These are phyloP conservation scores for Dendrobium huoshanense DNA, from an alignment of 106 monocot genomes.

Conservation along the genomic window DNA sequence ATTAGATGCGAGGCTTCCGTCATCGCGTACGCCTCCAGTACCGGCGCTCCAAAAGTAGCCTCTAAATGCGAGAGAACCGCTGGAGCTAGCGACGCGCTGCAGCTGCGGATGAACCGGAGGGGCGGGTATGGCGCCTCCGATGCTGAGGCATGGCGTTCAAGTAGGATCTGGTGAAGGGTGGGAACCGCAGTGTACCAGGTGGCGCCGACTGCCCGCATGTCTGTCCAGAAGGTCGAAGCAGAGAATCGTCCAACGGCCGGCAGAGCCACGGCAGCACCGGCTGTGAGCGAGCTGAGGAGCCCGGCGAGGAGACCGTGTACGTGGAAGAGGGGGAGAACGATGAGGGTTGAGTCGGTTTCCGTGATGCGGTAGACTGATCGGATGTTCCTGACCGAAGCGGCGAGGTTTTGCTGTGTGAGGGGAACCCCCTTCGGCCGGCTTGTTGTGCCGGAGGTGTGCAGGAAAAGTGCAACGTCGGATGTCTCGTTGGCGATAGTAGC, in stretches of 20 bases:
- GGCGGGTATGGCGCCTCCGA: constrained; percentile 61
- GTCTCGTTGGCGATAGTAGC: constrained; percentile 17
- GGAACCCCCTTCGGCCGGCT: constrained; percentile 97
- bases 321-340: constrained; percentile 92
- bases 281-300: constrained; percentile 51
- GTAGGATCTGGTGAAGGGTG: constrained; percentile 92
- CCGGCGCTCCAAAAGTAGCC: constrained; percentile 67
- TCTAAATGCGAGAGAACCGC: constrained; percentile 50
- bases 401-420: constrained; percentile 73
- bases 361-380: constrained; percentile 53
- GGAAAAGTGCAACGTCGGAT: constrained; percentile 84
- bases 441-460: constrained; percentile 96
- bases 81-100: constrained; percentile 90
- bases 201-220: constrained; percentile 53
- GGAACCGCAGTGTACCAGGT: constrained; percentile 99
- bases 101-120: constrained; percentile 92
- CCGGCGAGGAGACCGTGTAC: constrained; percentile 90
- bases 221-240: constrained; percentile 83
- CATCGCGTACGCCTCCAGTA: constrained; percentile 96
- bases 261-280: constrained; percentile 54
- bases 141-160: constrained; percentile 54
- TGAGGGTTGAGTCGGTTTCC: constrained; percentile 67
- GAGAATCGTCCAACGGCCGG: constrained; percentile 78
- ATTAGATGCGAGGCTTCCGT: constrained; percentile 89
- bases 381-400: constrained; percentile 66